phyloP scores from a whole-genome alignment of 805 yeast genomes.

The Cyberlindnera sargentensis region DNA sequence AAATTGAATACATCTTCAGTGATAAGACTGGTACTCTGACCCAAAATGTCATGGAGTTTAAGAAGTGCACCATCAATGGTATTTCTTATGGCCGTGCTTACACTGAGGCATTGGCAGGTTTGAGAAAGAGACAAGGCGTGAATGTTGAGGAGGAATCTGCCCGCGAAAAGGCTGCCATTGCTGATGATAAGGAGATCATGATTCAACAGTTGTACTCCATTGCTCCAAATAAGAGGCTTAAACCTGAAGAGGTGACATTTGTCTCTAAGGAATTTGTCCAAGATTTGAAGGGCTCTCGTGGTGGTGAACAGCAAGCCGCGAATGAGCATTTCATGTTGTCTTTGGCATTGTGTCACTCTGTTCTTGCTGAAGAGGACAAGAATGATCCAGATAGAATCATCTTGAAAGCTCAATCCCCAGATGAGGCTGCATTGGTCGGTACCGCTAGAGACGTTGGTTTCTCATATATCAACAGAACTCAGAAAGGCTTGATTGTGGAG shows the following conservation, averaged over 20 bases:
- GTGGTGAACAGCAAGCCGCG: slow-evolving; percentile 46
- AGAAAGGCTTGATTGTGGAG: slow-evolving; percentile 57
- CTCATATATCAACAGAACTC: slow-evolving; percentile 57
- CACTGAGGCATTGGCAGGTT: slow-evolving; percentile 77
- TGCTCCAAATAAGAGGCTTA: slow-evolving; percentile 32
- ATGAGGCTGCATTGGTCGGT: slow-evolving; percentile 79
- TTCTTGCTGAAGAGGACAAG: slow-evolving; percentile 60
- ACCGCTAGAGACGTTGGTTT: slow-evolving; percentile 78
- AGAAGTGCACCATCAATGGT: slow-evolving; percentile 73
- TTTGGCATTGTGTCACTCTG: slow-evolving; percentile 74
- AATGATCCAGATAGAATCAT: slow-evolving; percentile 47
- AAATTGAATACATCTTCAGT: slow-evolving; percentile 76
- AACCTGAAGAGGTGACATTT: slow-evolving; percentile 61
- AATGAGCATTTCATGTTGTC: slow-evolving; percentile 73
- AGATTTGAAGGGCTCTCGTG: slow-evolving; percentile 50
- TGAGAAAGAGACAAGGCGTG: slow-evolving; percentile 70
- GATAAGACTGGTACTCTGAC: slow-evolving; percentile 84
- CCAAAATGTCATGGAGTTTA: slow-evolving; percentile 81
- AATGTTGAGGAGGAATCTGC: slow-evolving; percentile 60
- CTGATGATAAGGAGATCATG: slow-evolving; percentile 55
- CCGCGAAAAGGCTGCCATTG: slow-evolving; percentile 46
- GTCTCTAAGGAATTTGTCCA: slow-evolving; percentile 57
- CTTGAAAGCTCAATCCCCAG: slow-evolving; percentile 77
- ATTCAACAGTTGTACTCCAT: slow-evolving; percentile 35
- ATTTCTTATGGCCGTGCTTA: slow-evolving; percentile 70